Percentiles rank a stretch among this genome's conserved stretches.
These are phyloP conservation scores for Dioszegia crocea DNA, from an alignment of 768 basidiomycete species.

Conservation along the genomic window DNA sequence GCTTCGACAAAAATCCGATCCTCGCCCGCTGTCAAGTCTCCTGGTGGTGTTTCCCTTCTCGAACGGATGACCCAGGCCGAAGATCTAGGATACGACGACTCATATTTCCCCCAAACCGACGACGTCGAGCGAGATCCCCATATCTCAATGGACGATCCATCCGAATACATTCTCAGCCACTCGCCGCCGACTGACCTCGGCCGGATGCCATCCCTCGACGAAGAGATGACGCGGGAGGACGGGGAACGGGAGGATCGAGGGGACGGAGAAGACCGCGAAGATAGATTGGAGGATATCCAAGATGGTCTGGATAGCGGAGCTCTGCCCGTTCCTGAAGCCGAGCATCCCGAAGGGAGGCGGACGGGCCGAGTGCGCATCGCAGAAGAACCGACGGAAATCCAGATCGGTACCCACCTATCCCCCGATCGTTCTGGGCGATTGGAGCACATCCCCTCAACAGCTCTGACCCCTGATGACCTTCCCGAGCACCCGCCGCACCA, in stretches of 20 bases:
- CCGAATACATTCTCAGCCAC: slow-evolving; percentile 61
- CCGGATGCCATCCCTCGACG: slow-evolving; percentile 16
- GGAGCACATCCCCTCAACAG: slow-evolving; percentile 33
- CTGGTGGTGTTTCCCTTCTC: slow-evolving; percentile 60
- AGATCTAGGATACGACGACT: slow-evolving; percentile 81
- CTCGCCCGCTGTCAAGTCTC: slow-evolving; percentile 59
- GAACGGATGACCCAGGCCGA: slow-evolving; percentile 78
- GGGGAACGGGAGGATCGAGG: slow-evolving; percentile 4
- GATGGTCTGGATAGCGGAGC: slow-evolving; percentile 19
- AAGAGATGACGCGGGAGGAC: slow-evolving; percentile 2
- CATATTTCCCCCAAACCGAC: slow-evolving; percentile 60
- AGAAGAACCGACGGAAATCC: not conserved
- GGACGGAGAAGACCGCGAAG: slow-evolving; percentile 18
- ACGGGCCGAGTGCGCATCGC: slow-evolving; percentile 1
- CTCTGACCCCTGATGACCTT: slow-evolving; percentile 31
- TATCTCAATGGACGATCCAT: slow-evolving; percentile 37
- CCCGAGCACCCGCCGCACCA: slow-evolving; percentile 5
- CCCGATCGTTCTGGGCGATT: slow-evolving; percentile 27
- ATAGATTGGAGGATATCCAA: slow-evolving; percentile 16
- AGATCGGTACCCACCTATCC: slow-evolving; percentile 29
- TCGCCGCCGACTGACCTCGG: slow-evolving; percentile 20
- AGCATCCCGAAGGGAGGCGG: slow-evolving; percentile 10
- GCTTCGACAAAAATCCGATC: slow-evolving; percentile 81
- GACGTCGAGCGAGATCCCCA: slow-evolving; percentile 17
- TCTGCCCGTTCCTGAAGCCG: slow-evolving; percentile 1